Base-by-base conservation (phyloP, 805 yeast genomes). In the Saccharomycopsis sp. region DNA sequence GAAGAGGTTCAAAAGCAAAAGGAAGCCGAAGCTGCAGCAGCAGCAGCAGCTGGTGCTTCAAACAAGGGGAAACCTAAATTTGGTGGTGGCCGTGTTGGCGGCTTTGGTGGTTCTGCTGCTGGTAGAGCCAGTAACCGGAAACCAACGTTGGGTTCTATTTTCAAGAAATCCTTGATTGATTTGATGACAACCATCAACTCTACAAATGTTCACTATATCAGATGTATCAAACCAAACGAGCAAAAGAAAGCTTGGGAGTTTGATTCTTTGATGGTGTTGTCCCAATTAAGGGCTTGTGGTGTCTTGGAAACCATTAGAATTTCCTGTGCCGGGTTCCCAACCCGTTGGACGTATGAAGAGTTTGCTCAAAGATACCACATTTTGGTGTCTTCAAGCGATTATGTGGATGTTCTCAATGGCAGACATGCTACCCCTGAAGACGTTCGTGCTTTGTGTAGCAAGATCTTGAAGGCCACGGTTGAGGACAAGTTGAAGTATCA, bases 241-340 rank as follows among this genome's bases (percentile, higher is more conserved):
- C 79, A 77, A 49, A 89, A 92, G 61, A 80, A 76, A 47, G 95
- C 97, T 2, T 89, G 98, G 97, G 81, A 79, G 58, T 89, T 89
- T 61, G 95, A 87, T 55, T 86, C 94, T 12, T 71, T 87, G 32
- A 88, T 89, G 96, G 97, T 89, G 10, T 69, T 92, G 46, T 80
- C 94, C 4, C 98, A 89, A 62, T 70, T 89, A 48, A 75, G 98
- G 58, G 98, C 98, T 4, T 89, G 98, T 69, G 98, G 98, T 80
- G 97, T 89, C 35, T 68, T 89, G 52, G 98, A 92, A 59, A 92
- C 98, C 2, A 89, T 89, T 56, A 70, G 95, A 55, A 89, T 89
- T 36, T 88, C 96, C 1, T 88, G 96, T 64, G 96, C 95, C 38
- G 98, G 98, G 30, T 89, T 88, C 71, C 98, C 98, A 13, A 81